Evolutionary conservation across 2,329 filamentous ascomycete genomes (phyloP).

Genomic region (Arthrobotrys pseudoclavata): DNA sequence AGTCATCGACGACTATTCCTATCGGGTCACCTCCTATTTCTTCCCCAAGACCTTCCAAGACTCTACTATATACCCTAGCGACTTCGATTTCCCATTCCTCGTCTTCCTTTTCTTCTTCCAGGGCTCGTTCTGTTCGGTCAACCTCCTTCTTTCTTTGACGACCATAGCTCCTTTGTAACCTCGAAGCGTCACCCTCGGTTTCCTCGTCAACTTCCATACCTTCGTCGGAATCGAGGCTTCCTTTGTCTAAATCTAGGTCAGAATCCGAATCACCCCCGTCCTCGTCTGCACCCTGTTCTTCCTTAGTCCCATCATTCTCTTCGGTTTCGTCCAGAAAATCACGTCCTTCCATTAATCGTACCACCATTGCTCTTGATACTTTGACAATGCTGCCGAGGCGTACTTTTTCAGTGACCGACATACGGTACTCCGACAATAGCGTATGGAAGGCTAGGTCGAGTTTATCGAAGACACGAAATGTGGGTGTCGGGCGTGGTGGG

Average conservation of each 20-base stretch:
- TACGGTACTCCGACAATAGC: slow-evolving; percentile 34
- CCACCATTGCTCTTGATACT: slow-evolving; percentile 51
- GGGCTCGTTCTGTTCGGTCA: slow-evolving; percentile 39
- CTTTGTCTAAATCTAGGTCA: slow-evolving; percentile 32
- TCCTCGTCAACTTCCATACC: slow-evolving; percentile 52
- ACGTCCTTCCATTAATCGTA: slow-evolving; percentile 53
- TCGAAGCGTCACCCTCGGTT: slow-evolving; percentile 33
- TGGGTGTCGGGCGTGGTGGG: slow-evolving; percentile 45
- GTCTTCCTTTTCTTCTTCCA: slow-evolving; percentile 57
- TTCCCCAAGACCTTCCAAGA: slow-evolving; percentile 50
- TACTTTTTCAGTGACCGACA: slow-evolving; percentile 56
- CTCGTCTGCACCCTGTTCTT: neutral
- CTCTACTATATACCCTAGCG: slow-evolving; percentile 54
- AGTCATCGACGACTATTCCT: slow-evolving; percentile 47
- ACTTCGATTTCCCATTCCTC: slow-evolving; percentile 58
- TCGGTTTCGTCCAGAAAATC: slow-evolving; percentile 35
- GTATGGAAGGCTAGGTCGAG: slow-evolving; percentile 59
- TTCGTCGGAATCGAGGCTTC: slow-evolving; percentile 8
- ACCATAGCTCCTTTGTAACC: slow-evolving; percentile 37
- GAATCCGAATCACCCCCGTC: slow-evolving; percentile 33
- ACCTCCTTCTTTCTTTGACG: slow-evolving; percentile 41
- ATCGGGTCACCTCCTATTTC: slow-evolving; percentile 52
- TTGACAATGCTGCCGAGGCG: slow-evolving; percentile 56
- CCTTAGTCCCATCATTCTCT: neutral
- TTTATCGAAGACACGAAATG: slow-evolving; percentile 54